Base-by-base conservation (phyloP, 2,329 filamentous ascomycete genomes). In the Hymenoscyphus fructigenus region DNA sequence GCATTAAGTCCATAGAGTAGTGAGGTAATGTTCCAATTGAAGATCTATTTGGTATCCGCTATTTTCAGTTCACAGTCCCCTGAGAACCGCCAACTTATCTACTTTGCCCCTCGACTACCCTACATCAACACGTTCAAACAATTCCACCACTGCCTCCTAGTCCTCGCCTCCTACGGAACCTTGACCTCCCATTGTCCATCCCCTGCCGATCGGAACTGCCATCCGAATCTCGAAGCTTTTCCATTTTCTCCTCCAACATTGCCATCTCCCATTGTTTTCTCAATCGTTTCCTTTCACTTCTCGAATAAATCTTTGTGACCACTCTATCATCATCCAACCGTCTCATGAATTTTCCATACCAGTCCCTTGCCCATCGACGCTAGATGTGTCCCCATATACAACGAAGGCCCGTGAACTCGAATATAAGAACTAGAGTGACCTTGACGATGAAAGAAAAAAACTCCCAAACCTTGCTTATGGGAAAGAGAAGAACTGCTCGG, bases 401-500 rank as follows among this genome's bases (percentile, higher is more conserved):
- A 23, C 47, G 47, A 53, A 53, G 17, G 7, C 10, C 5, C 5
- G 47, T 53, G 17, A 20, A 53, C 12, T 53, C 17, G 47, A 38
- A 38, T 38, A 38, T 38, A 14, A 38, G 0, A 14, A 12, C 34
- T 12, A 38, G 34, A 38, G 34, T 38, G 5, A 38, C 34, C 4
- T 38, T 38, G 10, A 14, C 34, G 1, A 38, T 3, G 5, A 38
- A 38, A 38, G 47, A 20, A 3, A 53, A 2, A 14, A 20, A 53
- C 6, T 20, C 47, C 47, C 47, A 53, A 14, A 26, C 7, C 3
- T 20, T 53, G 1, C 2, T 23, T 7, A 53, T 3, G n/a, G 47
- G n/a, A 14, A 20, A 53, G 57, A 36, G 36, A n/a, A 65, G 47
- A 10, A 60, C 23, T 20, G 23, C 20, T 17, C 64, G 64, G 23